A percentile compares a stretch with the other conserved stretches of the same genome.
These are phyloP conservation scores for Plantago ovata DNA, from an alignment of 257 asterid species.

Conservation along the genomic window DNA sequence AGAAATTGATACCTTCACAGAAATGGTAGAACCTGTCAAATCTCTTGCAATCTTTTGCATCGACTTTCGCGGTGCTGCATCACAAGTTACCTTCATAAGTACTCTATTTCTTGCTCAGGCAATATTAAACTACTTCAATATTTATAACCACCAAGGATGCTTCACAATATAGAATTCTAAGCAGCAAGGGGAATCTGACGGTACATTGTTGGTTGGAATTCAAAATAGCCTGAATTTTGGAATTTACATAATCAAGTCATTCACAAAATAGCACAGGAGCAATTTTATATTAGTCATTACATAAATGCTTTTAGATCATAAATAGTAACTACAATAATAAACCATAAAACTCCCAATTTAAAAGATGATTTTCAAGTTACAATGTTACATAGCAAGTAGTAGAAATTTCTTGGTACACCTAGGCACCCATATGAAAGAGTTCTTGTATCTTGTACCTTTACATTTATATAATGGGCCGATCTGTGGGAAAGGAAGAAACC, in stretches of 20 bases:
- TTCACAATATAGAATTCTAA: neutral
- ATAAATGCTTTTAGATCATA: no score
- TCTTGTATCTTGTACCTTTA: slow-evolving; percentile 47
- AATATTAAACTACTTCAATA: slow-evolving; percentile 7
- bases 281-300: no score
- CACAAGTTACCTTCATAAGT: slow-evolving; percentile 17
- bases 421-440: slow-evolving; percentile 4
- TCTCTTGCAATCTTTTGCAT: slow-evolving; percentile 81
- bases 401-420: slow-evolving; percentile 6
- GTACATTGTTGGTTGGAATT: no score
- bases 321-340: no score
- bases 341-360: no score
- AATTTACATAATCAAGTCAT: no score
- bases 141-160: slow-evolving; percentile 2
- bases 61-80: slow-evolving; percentile 64
- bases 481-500: slow-evolving; percentile 90
- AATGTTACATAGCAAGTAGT: neutral
- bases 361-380: no score
- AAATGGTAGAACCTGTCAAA: slow-evolving; percentile 64
- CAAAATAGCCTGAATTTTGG: no score
- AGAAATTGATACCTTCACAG: slow-evolving; percentile 66
- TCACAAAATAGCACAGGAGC: no score
- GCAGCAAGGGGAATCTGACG: neutral
- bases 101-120: slow-evolving; percentile 6
- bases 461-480: slow-evolving; percentile 77